phyloP scores from a whole-genome alignment of 768 basidiomycete genomes.

The Termitomyces sp. region DNA sequence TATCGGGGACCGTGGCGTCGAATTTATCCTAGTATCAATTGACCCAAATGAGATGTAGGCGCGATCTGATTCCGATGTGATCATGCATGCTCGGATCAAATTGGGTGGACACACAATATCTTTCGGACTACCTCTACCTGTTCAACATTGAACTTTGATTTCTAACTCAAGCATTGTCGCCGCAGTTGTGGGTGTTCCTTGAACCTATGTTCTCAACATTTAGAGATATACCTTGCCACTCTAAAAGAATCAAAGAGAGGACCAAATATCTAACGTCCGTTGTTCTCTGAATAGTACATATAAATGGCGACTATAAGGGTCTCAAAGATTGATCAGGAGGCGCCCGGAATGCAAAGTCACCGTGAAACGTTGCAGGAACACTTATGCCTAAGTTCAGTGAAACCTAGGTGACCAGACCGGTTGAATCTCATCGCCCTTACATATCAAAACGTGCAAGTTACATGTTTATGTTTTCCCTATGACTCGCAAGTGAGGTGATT shows the following conservation, averaged over 20 bases:
- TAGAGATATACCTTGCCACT: background rate
- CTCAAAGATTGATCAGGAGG: background rate
- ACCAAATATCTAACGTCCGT: background rate
- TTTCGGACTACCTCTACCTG: too few species aligned
- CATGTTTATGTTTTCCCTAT: background rate
- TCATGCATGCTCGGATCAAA: too few species aligned
- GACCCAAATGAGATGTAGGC: background rate
- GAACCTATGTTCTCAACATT: slow-evolving; percentile 1
- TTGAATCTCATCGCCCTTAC: background rate
- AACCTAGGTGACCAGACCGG: background rate
- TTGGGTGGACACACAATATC: background rate
- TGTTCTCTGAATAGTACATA: background rate
- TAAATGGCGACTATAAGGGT: background rate
- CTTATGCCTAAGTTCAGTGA: slow-evolving; percentile 1
- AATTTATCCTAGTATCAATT: background rate
- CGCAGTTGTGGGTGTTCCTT: slow-evolving; percentile 3
- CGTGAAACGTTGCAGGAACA: background rate
- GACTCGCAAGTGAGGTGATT: slow-evolving; percentile 5
- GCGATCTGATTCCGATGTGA: slow-evolving; percentile 7
- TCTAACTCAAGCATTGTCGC: background rate
- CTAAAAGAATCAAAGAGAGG: background rate
- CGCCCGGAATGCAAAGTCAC: background rate
- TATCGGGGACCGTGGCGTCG: slow-evolving; percentile 2
- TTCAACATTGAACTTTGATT: background rate
- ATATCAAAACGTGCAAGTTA: slow-evolving; percentile 2